Percentiles rank a stretch among this genome's conserved stretches.
These are phyloP conservation scores for Colletotrichum sp. DNA, from an alignment of 2,329 filamentous ascomycete species.

Conservation along the genomic window DNA sequence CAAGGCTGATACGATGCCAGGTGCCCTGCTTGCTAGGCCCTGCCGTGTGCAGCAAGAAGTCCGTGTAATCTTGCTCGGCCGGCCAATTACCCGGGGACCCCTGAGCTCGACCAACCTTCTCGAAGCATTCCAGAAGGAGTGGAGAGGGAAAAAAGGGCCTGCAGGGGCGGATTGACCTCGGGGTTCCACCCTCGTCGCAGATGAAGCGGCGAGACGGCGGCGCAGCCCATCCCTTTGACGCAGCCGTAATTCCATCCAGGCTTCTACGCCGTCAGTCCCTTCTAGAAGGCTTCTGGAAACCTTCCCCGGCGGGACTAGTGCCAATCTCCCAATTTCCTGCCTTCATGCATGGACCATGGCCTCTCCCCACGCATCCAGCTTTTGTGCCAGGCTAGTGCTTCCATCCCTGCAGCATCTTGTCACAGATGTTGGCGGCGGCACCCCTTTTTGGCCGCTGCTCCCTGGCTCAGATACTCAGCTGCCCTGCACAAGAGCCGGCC, in stretches of 20 bases:
- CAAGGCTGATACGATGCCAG: constrained; percentile 20
- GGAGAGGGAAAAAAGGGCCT: background rate
- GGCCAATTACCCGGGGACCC: constrained; percentile 4
- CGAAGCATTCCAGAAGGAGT: constrained; percentile 20
- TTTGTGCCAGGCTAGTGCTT: background rate
- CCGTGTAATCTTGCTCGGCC: constrained; percentile 19
- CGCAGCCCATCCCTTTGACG: constrained; percentile 14
- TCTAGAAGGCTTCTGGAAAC: constrained; percentile 39
- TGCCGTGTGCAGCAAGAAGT: constrained; percentile 12
- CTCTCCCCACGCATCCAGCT: constrained; percentile 29
- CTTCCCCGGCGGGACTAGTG: constrained; percentile 34
- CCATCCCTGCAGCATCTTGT: constrained; percentile 7
- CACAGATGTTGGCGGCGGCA: constrained; percentile 15
- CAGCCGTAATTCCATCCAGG: constrained; percentile 6
- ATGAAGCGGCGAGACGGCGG: constrained; percentile 18
- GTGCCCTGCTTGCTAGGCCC: background rate
- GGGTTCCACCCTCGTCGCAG: constrained; percentile 15
- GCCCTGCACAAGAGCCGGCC: background rate
- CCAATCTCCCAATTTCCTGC: constrained; percentile 26
- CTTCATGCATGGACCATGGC: constrained; percentile 29
- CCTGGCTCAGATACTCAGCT: constrained; percentile 1
- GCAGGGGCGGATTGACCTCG: constrained; percentile 9
- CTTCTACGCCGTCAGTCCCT: constrained; percentile 9
- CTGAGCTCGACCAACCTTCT: constrained; percentile 13
- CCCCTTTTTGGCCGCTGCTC: constrained; percentile 4